Percentiles rank a stretch among this genome's conserved stretches.
Conservation (phyloP, 129 eudicot species). For the Centaurea solstitialis region DNA sequence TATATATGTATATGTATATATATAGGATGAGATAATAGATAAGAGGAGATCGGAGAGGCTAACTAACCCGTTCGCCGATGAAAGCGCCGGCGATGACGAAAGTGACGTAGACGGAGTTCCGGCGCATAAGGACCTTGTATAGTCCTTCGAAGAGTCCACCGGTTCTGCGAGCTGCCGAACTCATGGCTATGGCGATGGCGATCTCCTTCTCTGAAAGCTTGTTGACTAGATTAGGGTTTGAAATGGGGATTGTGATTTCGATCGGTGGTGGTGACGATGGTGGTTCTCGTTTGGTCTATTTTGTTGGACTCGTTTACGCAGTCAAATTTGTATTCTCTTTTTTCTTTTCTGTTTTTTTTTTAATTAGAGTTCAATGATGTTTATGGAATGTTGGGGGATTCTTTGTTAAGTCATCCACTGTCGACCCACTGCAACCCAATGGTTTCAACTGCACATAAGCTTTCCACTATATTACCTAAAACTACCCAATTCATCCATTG, state of each 20-base stretch:
- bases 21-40: not conserved
- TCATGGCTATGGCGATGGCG: slow-evolving; percentile 32
- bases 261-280: not conserved
- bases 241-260: not conserved
- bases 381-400: too few relatives aligned
- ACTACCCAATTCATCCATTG: too few relatives aligned
- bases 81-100: slow-evolving; percentile 84
- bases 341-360: too few relatives aligned
- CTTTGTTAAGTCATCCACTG: too few relatives aligned
- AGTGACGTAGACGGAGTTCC: slow-evolving; percentile 70
- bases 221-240: not conserved
- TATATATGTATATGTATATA: not conserved
- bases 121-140: slow-evolving; percentile 64
- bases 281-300: slow-evolving; percentile 11
- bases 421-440: too few relatives aligned
- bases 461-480: too few relatives aligned
- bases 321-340: not conserved
- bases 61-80: slow-evolving; percentile 74
- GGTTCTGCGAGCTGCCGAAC: slow-evolving; percentile 44
- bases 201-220: slow-evolving; percentile 1
- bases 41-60: slow-evolving; percentile 20
- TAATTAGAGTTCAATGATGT: too few relatives aligned
- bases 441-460: too few relatives aligned
- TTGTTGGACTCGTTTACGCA: not conserved
- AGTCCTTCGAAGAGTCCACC: slow-evolving; percentile 60